These are phyloP conservation scores for Picochlorum sp. DNA, from an alignment of 139 green algal genomes.

Conservation along the genomic window DNA sequence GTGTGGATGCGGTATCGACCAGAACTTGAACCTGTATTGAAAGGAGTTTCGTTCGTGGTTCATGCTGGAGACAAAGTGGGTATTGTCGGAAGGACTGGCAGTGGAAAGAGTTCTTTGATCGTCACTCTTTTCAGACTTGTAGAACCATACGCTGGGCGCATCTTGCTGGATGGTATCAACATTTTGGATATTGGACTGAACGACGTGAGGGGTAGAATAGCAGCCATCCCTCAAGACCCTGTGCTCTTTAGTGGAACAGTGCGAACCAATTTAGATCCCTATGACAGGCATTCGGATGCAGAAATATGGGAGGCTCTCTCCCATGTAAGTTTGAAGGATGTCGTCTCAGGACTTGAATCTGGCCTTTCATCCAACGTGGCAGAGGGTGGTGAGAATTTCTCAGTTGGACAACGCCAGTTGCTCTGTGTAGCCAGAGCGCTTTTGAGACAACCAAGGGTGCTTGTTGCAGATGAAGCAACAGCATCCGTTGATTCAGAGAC, in stretches of 20 bases:
- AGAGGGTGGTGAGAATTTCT: slow-evolving; percentile 77
- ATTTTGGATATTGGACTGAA: slow-evolving; percentile 59
- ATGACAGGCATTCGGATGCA: slow-evolving; percentile 51
- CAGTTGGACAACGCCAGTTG: slow-evolving; percentile 82
- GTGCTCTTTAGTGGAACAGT: slow-evolving; percentile 85
- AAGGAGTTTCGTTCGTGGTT: slow-evolving; percentile 40
- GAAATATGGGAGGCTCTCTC: slow-evolving; percentile 71
- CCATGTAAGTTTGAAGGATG: slow-evolving; percentile 54
- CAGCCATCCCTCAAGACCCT: slow-evolving; percentile 80
- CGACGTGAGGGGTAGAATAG: slow-evolving; percentile 62
- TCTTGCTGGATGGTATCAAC: slow-evolving; percentile 80
- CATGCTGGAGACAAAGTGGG: slow-evolving; percentile 54
- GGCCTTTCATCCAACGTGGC: slow-evolving; percentile 46
- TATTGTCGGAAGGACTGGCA: slow-evolving; percentile 80
- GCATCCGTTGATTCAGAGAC: slow-evolving; percentile 80
- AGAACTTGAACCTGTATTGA: slow-evolving; percentile 73
- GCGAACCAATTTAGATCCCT: slow-evolving; percentile 89
- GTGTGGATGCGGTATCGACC: slow-evolving; percentile 80
- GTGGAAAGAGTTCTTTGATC: slow-evolving; percentile 77
- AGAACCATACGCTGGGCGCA: slow-evolving; percentile 56
- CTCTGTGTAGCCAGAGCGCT: slow-evolving; percentile 86
- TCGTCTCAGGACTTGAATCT: slow-evolving; percentile 17
- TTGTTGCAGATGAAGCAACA: slow-evolving; percentile 93
- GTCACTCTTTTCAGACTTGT: slow-evolving; percentile 79
- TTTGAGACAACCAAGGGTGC: slow-evolving; percentile 54